Conservation (phyloP, 495 filamentous ascomycete species). For the Annulohypoxylon bovei region DNA sequence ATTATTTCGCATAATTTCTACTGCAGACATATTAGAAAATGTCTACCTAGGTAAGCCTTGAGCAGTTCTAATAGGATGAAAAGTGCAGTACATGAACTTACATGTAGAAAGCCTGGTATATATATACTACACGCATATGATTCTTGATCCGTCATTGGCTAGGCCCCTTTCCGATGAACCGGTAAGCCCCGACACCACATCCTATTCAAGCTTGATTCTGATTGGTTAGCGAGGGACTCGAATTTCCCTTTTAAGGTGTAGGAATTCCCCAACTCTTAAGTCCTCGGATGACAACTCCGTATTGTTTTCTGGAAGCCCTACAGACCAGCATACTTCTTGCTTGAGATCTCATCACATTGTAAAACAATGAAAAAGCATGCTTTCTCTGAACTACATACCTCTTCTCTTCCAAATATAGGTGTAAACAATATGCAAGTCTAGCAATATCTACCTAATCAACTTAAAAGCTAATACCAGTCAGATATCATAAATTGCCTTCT, state of each 20-base stretch:
- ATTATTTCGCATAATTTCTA: not conserved
- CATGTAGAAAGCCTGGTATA: not conserved
- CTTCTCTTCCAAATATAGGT: not conserved
- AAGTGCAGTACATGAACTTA: not conserved
- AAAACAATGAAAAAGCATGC: not conserved
- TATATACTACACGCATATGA: not conserved
- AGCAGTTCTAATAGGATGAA: not conserved
- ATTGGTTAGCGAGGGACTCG: conserved; percentile 10
- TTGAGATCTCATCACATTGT: not conserved
- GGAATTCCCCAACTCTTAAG: conserved; percentile 18
- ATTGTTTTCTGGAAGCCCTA: not conserved
- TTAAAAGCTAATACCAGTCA: not conserved
- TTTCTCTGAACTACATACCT: not conserved
- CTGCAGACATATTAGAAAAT: not conserved
- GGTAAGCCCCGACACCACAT: conserved; percentile 2
- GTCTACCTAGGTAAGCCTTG: not conserved
- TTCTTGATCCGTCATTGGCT: conserved; percentile 14
- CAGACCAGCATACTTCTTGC: not conserved
- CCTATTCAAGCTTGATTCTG: not conserved
- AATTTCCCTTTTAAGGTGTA: conserved; percentile 28
- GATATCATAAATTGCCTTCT: not conserved
- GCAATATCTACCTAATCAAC: not conserved
- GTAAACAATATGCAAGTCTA: not conserved
- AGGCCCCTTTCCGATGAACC: conserved; percentile 14
- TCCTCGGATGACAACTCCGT: not conserved